A percentile compares a stretch with the other conserved stretches of the same genome.
Evolutionary conservation across 371 early-diverging fungal species (phyloP).

Genomic region (Lichtheimia hyalospora): DNA sequence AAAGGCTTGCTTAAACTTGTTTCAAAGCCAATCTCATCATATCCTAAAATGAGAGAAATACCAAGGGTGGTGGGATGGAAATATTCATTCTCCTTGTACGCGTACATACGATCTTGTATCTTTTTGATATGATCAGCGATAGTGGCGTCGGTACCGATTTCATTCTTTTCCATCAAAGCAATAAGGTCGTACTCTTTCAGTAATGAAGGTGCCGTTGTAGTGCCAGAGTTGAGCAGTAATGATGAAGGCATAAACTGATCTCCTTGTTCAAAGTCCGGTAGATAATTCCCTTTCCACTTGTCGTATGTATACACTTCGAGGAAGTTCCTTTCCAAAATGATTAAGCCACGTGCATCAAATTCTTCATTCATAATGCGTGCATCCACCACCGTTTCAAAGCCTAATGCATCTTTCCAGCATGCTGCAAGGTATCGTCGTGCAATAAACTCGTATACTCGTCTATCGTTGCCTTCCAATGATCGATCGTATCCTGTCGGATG

Average conservation of each 20-base stretch:
- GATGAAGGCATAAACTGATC: constrained; percentile 73
- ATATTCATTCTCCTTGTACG: constrained; percentile 62
- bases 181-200: constrained; percentile 97
- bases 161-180: constrained; percentile 95
- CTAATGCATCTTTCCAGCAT: constrained; percentile 95
- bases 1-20: constrained; percentile 84
- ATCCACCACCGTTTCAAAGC: constrained; percentile 80
- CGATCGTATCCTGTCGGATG: constrained; percentile 86
- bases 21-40: constrained; percentile 85
- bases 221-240: constrained; percentile 67
- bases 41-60: constrained; percentile 90
- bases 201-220: constrained; percentile 80
- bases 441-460: constrained; percentile 90
- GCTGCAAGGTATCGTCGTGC: constrained; percentile 93
- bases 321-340: constrained; percentile 86
- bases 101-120: constrained; percentile 92
- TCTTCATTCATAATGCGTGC: constrained; percentile 68
- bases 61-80: constrained; percentile 93
- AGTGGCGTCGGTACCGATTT: constrained; percentile 99
- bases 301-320: constrained; percentile 97
- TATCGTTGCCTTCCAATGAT: constrained; percentile 73
- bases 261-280: constrained; percentile 76
- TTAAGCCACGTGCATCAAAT: constrained; percentile 78
- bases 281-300: constrained; percentile 77
- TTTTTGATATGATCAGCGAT: constrained; percentile 99